A percentile compares a stretch with the other conserved stretches of the same genome.
Conservation (phyloP, 208 protist species). For the Acanthamoeba comandoni region DNA sequence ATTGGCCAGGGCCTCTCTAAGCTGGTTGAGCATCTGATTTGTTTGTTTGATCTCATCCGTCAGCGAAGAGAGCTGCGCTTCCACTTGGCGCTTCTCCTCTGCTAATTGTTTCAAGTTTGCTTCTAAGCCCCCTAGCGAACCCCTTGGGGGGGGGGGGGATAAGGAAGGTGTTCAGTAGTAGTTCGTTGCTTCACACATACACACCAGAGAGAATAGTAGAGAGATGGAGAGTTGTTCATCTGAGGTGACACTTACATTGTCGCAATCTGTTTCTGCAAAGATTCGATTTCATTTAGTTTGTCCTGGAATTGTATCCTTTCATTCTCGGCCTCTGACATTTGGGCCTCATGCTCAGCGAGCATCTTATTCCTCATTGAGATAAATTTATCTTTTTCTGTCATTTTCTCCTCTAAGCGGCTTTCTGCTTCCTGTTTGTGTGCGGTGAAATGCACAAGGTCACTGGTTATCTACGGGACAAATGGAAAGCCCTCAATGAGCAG, state of each 20-base stretch:
- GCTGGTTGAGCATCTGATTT: not conserved
- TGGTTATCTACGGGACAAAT: no score
- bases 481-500: no score
- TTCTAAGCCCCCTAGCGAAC: no score
- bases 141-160: no score
- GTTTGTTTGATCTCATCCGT: not conserved
- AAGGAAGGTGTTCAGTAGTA: no score
- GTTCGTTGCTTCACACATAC: no score
- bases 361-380: not conserved
- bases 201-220: no score
- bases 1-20: slow-evolving; percentile 6
- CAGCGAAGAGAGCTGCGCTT: not conserved
- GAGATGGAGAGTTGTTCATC: no score
- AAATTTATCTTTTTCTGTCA: not conserved
- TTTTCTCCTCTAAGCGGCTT: not conserved
- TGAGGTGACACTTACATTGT: no score
- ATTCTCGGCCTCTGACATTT: not conserved
- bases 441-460: not conserved
- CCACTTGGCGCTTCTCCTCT: not conserved
- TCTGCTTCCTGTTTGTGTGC: not conserved
- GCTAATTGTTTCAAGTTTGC: no score
- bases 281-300: not conserved
- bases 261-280: slow-evolving; percentile 13
- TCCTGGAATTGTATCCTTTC: slow-evolving; percentile 12
- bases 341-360: slow-evolving; percentile 8